Conservation (phyloP, 2,329 filamentous ascomycete genomes). For the Neonectria neomacrospora region DNA sequence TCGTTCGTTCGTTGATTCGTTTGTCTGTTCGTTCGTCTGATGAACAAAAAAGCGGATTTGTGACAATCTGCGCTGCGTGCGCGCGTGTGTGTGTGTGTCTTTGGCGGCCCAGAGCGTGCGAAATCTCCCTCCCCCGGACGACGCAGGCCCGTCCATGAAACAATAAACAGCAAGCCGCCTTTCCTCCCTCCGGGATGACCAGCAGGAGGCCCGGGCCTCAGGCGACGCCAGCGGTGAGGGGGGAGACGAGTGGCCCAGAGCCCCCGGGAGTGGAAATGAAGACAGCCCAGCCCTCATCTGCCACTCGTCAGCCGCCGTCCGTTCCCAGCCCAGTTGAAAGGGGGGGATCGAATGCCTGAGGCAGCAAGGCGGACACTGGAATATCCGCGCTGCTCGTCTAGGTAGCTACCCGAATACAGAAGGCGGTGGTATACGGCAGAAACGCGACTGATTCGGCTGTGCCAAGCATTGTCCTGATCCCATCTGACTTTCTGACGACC, state of each 20-base stretch:
- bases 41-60: neutral
- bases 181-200: conserved; percentile 10
- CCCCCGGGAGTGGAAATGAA: conserved; percentile 27
- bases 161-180: conserved; percentile 1
- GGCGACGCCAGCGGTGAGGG: conserved; percentile 7
- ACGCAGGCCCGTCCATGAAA: conserved; percentile 2
- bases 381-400: neutral
- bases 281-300: neutral
- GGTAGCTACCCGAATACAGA: neutral
- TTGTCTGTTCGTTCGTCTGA: neutral
- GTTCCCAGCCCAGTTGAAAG: conserved; percentile 8
- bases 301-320: neutral
- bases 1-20: neutral
- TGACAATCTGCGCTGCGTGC: neutral
- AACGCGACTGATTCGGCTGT: neutral
- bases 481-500: neutral
- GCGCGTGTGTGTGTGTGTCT: neutral
- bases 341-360: neutral
- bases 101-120: neutral
- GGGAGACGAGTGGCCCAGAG: conserved; percentile 18
- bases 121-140: neutral
- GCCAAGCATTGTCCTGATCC: neutral
- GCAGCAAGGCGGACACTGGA: neutral
- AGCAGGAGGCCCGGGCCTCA: conserved; percentile 6
- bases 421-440: neutral